A percentile compares a stretch with the other conserved stretches of the same genome.
phyloP scores from a whole-genome alignment of 1,284 basidiomycete species.

The Xerocomus nothofagi region DNA sequence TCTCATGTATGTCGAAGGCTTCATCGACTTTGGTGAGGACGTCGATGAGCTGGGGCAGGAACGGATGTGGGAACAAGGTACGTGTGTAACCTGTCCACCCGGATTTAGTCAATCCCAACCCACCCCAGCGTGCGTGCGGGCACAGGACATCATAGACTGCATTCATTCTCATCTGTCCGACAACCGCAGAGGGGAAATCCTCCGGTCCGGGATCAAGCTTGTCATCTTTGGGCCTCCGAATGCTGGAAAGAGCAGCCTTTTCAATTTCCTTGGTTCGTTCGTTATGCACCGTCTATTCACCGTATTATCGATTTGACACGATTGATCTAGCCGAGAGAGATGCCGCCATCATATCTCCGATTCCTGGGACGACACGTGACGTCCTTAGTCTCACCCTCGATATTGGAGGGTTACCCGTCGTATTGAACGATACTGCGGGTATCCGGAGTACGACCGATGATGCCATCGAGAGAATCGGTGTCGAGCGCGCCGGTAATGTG shows the following conservation, averaged over 20 bases:
- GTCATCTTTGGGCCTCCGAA: conserved; percentile 91
- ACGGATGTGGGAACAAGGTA: conserved; percentile 63
- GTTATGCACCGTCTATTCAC: neutral
- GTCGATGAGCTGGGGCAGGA: conserved; percentile 57
- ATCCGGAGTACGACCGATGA: conserved; percentile 66
- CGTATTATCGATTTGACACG: neutral
- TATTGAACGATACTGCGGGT: conserved; percentile 84
- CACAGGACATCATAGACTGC: conserved; percentile 44
- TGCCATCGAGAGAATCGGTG: conserved; percentile 79
- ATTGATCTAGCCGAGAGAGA: conserved; percentile 67
- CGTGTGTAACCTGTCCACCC: conserved; percentile 26
- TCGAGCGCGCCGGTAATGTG: conserved; percentile 68
- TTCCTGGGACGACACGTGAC: conserved; percentile 88
- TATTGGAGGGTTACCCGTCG: conserved; percentile 80
- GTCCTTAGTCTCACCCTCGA: conserved; percentile 82
- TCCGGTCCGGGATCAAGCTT: conserved; percentile 78
- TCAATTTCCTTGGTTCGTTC: conserved; percentile 76
- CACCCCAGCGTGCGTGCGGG: conserved; percentile 48
- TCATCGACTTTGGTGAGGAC: conserved; percentile 90
- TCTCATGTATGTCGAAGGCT: conserved; percentile 77
- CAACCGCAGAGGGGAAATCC: conserved; percentile 74
- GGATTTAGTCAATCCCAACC: neutral
- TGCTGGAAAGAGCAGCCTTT: conserved; percentile 82
- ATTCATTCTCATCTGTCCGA: conserved; percentile 65
- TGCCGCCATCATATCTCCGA: conserved; percentile 83